Evolutionary conservation across 164 flowering plant genomes (phyloP).

Genomic region (Annona squamosa): DNA sequence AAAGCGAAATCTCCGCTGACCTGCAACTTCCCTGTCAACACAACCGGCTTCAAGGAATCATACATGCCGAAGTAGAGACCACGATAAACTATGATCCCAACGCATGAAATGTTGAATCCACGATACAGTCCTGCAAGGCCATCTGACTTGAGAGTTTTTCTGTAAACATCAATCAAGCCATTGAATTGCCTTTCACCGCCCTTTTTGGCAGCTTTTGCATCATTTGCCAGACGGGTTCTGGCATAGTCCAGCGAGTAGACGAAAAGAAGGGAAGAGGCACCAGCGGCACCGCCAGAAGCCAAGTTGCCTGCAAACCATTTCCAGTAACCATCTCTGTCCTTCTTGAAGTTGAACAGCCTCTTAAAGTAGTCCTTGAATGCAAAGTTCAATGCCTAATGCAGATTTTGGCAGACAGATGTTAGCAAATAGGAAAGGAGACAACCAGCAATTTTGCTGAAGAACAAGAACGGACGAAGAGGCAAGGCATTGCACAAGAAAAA

Average conservation of each 20-base stretch:
- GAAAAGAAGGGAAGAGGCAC: slow-evolving; percentile 75
- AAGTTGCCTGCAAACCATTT: slow-evolving; percentile 81
- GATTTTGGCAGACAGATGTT: neutral
- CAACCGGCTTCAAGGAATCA: slow-evolving; percentile 75
- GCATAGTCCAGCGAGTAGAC: slow-evolving; percentile 81
- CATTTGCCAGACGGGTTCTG: slow-evolving; percentile 76
- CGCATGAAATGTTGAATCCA: slow-evolving; percentile 78
- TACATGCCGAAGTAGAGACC: slow-evolving; percentile 88
- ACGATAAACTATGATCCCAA: slow-evolving; percentile 73
- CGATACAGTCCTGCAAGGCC: slow-evolving; percentile 90
- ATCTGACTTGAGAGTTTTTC: slow-evolving; percentile 60
- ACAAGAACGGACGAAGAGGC: neutral
- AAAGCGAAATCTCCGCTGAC: slow-evolving; percentile 23
- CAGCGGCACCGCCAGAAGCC: slow-evolving; percentile 90
- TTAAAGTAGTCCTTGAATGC: slow-evolving; percentile 92
- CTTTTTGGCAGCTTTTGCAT: slow-evolving; percentile 76
- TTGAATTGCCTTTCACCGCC: slow-evolving; percentile 83
- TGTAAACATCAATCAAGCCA: slow-evolving; percentile 77
- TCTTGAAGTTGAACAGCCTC: slow-evolving; percentile 75
- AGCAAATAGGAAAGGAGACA: neutral
- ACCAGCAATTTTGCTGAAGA: neutral
- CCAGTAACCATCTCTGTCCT: slow-evolving; percentile 84
- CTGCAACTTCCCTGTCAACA: slow-evolving; percentile 56
- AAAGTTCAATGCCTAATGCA: slow-evolving; percentile 73
- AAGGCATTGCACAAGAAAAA: neutral